Conservation (phyloP, 345 rosid species). For the Bretschneidera sinensis region DNA sequence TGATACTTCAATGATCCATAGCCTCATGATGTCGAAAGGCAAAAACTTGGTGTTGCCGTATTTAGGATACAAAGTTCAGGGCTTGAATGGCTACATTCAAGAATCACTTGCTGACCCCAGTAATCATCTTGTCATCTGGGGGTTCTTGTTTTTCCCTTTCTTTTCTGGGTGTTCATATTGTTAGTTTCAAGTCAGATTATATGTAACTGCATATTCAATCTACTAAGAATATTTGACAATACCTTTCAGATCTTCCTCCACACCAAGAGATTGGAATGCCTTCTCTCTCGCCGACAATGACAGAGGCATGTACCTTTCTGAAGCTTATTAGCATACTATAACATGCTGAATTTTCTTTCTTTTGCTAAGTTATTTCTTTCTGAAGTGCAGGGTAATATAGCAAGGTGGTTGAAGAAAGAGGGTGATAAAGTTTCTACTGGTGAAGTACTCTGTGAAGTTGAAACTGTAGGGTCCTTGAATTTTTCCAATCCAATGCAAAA, state of each 20-base stretch:
- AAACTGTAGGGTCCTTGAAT: constrained; percentile 60
- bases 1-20: too few species aligned
- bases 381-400: constrained; percentile 83
- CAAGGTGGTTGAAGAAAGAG: constrained; percentile 95
- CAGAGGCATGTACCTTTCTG: constrained; percentile 53
- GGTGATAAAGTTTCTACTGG: constrained; percentile 86
- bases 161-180: neutral
- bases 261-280: constrained; percentile 99
- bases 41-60: too few species aligned
- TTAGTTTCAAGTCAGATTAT: neutral
- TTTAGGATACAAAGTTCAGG: too few species aligned
- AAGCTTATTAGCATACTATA: constrained; percentile 6
- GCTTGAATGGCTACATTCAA: constrained; percentile 1
- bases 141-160: neutral
- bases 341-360: constrained; percentile 2
- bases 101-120: neutral
- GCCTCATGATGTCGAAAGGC: too few species aligned
- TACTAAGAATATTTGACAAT: constrained; percentile 14
- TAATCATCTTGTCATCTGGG: neutral
- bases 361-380: constrained; percentile 19
- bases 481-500: constrained; percentile 5
- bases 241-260: constrained; percentile 78
- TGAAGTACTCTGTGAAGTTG: constrained; percentile 99
- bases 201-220: neutral
- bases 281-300: constrained; percentile 98